phyloP scores from a whole-genome alignment of 2,329 filamentous ascomycete genomes.

The Parafenestella ontariensis region DNA sequence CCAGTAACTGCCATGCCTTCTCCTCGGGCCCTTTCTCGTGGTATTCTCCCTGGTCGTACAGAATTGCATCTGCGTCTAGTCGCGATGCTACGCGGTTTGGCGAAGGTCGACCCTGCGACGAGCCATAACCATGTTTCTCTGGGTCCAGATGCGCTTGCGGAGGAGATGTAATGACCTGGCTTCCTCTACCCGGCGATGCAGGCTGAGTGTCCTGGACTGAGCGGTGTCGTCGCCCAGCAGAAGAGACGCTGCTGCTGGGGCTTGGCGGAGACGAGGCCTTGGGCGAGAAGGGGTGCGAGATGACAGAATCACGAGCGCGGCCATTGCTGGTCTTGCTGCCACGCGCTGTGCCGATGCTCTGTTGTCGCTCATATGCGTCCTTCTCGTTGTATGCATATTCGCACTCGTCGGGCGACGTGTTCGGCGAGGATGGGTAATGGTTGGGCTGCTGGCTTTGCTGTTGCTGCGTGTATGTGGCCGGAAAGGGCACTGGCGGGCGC shows the following conservation, averaged over 20 bases:
- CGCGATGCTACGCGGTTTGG: conserved; percentile 25
- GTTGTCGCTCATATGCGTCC: conserved; percentile 24
- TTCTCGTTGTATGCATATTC: conserved; percentile 35
- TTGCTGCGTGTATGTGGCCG: conserved; percentile 31
- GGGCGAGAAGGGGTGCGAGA: conserved; percentile 47
- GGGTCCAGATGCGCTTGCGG: conserved; percentile 42
- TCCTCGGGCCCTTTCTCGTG: conserved; percentile 50
- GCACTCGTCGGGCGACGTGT: conserved; percentile 16
- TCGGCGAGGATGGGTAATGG: conserved; percentile 13
- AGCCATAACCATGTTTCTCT: conserved; percentile 37
- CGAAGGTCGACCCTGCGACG: conserved; percentile 26
- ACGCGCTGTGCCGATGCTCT: conserved; percentile 21
- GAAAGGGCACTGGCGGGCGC: conserved; percentile 35
- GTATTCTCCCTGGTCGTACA: conserved; percentile 48
- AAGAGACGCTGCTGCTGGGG: conserved; percentile 43
- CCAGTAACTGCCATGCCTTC: conserved; percentile 54
- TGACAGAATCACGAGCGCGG: conserved; percentile 47
- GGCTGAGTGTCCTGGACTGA: conserved; percentile 25
- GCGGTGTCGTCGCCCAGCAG: conserved; percentile 22
- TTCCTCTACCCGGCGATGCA: conserved; percentile 10
- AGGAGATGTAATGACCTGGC: conserved; percentile 23
- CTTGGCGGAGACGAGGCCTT: conserved; percentile 44
- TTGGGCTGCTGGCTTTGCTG: conserved; percentile 15
- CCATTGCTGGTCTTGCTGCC: conserved; percentile 33
- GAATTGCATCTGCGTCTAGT: conserved; percentile 27